phyloP scores from a whole-genome alignment of 2,329 filamentous ascomycete genomes.

The Claviceps paspali region DNA sequence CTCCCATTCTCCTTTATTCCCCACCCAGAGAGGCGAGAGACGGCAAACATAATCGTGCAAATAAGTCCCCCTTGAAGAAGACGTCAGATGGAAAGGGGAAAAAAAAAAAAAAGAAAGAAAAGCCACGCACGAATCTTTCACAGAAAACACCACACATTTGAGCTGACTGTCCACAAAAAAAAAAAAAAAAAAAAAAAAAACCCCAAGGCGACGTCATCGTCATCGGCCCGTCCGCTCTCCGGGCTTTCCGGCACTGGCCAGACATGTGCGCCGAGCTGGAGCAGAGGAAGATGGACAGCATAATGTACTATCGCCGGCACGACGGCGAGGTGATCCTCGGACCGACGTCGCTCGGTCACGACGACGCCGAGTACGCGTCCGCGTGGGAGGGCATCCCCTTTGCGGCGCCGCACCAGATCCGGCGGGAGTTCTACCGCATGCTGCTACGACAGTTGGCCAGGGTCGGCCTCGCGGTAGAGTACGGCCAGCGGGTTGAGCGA shows the following conservation, averaged over 20 bases:
- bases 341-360: not conserved
- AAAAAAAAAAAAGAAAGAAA: too few species aligned
- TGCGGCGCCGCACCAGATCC: not conserved
- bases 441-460: conserved; percentile 2
- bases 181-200: too few species aligned
- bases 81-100: too few species aligned
- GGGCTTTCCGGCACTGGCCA: conserved; percentile 5
- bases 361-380: conserved; percentile 1
- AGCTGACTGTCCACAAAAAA: too few species aligned
- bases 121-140: too few species aligned
- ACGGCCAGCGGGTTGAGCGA: not conserved
- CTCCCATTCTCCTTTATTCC: too few species aligned
- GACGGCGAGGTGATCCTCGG: conserved; percentile 4
- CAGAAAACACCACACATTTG: too few species aligned
- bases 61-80: too few species aligned
- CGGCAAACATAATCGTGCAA: too few species aligned
- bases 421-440: conserved; percentile 2
- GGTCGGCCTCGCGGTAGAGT: conserved; percentile 5
- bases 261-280: conserved; percentile 4
- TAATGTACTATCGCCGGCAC: conserved; percentile 1
- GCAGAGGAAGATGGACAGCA: not conserved
- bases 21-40: too few species aligned
- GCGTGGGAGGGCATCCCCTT: not conserved
- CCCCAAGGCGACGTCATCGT: conserved; percentile 3
- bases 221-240: conserved; percentile 3